Evolutionary conservation across 192 early-diverging fungal species (phyloP).

Genomic region (Funneliformis mosseae): DNA sequence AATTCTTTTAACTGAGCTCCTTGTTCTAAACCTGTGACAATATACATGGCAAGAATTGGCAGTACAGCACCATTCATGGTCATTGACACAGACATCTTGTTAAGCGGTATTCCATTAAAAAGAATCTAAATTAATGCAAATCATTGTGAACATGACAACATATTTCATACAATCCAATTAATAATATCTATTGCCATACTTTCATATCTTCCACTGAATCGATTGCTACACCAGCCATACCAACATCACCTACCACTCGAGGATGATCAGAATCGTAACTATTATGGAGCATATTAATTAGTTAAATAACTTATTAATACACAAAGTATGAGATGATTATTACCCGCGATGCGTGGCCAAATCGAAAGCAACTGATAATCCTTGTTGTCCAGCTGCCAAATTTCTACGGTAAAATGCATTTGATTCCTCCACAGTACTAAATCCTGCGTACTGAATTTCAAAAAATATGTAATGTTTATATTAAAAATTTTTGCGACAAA

Average conservation of each 20-base stretch:
- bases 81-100: conserved; percentile 92
- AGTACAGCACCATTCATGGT: conserved; percentile 95
- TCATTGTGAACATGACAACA: background rate
- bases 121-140: conserved; percentile 52
- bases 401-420: conserved; percentile 89
- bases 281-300: background rate
- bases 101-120: conserved; percentile 87
- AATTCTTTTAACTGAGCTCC: conserved; percentile 79
- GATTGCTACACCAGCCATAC: conserved; percentile 93
- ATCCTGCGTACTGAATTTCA: conserved; percentile 77
- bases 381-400: conserved; percentile 87
- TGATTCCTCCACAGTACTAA: conserved; percentile 90
- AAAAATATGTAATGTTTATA: background rate
- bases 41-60: conserved; percentile 89
- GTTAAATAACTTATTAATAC: background rate
- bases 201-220: conserved; percentile 94
- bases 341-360: conserved; percentile 87
- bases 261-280: conserved; percentile 91
- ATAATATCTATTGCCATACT: conserved; percentile 12
- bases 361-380: conserved; percentile 87
- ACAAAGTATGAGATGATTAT: background rate
- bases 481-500: background rate
- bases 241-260: conserved; percentile 86
- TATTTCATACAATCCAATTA: background rate
- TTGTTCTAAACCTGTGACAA: conserved; percentile 87